Percentiles rank a stretch among this genome's conserved stretches.
Evolutionary conservation across 2,329 filamentous ascomycete species (phyloP).

Genomic region (Penicillium occitanis): DNA sequence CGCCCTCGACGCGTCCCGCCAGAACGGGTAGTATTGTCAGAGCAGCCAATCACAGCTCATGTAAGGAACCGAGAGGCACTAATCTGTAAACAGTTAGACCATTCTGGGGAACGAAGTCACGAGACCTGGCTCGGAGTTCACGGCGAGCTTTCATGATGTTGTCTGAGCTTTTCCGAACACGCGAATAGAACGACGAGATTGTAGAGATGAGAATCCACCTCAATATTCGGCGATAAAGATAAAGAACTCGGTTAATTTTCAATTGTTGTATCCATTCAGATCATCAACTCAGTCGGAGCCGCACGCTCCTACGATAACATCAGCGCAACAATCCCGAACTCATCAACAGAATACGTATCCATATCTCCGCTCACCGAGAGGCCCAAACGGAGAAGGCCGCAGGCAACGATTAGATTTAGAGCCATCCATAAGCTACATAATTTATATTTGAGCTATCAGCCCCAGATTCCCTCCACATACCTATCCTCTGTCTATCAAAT

Average conservation of each 20-base stretch:
- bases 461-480: background rate
- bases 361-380: slow-evolving; percentile 18
- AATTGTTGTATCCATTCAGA: background rate
- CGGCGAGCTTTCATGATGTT: background rate
- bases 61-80: background rate
- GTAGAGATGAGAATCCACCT: background rate
- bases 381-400: slow-evolving; percentile 9
- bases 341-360: background rate
- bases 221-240: too few species aligned
- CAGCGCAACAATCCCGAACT: background rate
- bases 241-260: background rate
- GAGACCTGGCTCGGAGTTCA: slow-evolving; percentile 1
- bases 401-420: background rate
- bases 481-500: background rate
- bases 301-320: background rate
- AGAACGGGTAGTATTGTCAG: slow-evolving; percentile 18
- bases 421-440: background rate
- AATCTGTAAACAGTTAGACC: background rate
- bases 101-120: background rate
- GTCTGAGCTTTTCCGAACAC: background rate
- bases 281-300: background rate
- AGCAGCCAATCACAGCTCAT: slow-evolving; percentile 11
- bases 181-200: background rate
- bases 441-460: background rate
- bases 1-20: slow-evolving; percentile 14